These are phyloP conservation scores for Spergularia bocconei DNA, from an alignment of 148 eudicot species.

Conservation along the genomic window DNA sequence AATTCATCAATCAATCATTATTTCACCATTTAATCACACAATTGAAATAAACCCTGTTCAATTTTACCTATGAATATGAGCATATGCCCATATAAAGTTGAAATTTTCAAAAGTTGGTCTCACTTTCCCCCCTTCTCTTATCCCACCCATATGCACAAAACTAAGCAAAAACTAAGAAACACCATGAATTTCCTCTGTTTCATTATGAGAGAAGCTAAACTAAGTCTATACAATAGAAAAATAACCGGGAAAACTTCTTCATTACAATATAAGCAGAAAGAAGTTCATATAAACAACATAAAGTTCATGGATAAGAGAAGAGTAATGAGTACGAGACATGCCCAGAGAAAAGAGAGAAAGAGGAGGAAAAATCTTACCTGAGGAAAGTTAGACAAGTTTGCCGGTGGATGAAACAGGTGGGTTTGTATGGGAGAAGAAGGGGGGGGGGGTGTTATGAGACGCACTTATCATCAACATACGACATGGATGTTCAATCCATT, in stretches of 20 bases:
- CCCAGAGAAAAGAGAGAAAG: not conserved
- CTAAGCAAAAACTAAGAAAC: not conserved
- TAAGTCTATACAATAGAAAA: no score
- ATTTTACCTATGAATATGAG: not conserved
- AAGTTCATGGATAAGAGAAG: not conserved
- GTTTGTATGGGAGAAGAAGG: not conserved
- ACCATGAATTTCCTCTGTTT: not conserved
- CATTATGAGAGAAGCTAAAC: no score
- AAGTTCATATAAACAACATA: not conserved
- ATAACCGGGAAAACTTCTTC: not conserved
- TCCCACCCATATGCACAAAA: not conserved
- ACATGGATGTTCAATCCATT: not conserved
- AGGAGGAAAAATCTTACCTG: not conserved
- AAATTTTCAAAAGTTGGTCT: conserved; percentile 4
- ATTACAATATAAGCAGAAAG: not conserved
- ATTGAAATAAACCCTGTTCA: conserved; percentile 2
- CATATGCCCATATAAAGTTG: not conserved
- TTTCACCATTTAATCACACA: not conserved
- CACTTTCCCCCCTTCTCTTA: not conserved
- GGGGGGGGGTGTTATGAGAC: not conserved
- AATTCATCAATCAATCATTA: not conserved
- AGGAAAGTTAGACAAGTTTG: not conserved
- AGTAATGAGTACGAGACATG: not conserved
- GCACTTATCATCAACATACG: not conserved
- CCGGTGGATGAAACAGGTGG: not conserved